phyloP scores from a whole-genome alignment of 768 basidiomycete genomes.

The Psilocybe sp. region DNA sequence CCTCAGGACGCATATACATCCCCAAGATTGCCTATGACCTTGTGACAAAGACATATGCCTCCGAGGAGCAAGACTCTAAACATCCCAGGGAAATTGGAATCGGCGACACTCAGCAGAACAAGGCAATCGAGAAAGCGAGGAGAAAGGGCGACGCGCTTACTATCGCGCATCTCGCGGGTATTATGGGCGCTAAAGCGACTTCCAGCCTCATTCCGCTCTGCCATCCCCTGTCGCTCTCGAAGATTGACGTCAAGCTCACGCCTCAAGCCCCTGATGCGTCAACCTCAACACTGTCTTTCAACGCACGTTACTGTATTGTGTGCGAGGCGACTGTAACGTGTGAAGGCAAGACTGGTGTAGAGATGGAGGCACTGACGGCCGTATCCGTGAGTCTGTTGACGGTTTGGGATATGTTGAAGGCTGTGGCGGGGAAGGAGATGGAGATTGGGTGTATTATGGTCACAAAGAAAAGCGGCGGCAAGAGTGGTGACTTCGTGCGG shows the following conservation, averaged over 20 bases:
- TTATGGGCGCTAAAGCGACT: slow-evolving; percentile 86
- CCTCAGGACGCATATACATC: slow-evolving; percentile 70
- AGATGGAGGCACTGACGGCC: slow-evolving; percentile 92
- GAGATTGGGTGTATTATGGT: slow-evolving; percentile 68
- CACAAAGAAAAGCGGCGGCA: slow-evolving; percentile 67
- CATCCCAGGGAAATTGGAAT: slow-evolving; percentile 2
- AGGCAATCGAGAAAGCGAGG: slow-evolving; percentile 47
- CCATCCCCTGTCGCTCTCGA: slow-evolving; percentile 75
- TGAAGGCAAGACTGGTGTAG: slow-evolving; percentile 81
- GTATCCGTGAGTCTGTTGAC: slow-evolving; percentile 77
- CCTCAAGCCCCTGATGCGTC: slow-evolving; percentile 31
- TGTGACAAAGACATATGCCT: slow-evolving; percentile 42
- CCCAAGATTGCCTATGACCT: slow-evolving; percentile 64
- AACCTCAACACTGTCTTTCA: slow-evolving; percentile 4
- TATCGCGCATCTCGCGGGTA: slow-evolving; percentile 80
- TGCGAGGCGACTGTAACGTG: slow-evolving; percentile 72
- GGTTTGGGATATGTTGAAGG: slow-evolving; percentile 94
- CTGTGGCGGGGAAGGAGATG: slow-evolving; percentile 87
- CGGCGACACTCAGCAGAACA: slow-evolving; percentile 14
- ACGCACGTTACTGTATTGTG: slow-evolving; percentile 44
- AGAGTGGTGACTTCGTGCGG: slow-evolving; percentile 63
- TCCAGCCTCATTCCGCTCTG: slow-evolving; percentile 84
- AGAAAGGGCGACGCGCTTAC: slow-evolving; percentile 71
- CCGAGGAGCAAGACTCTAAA: slow-evolving; percentile 10
- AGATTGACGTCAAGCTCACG: slow-evolving; percentile 60